Evolutionary conservation across 2,329 filamentous ascomycete genomes (phyloP).

Genomic region (Fusarium proliferatum): DNA sequence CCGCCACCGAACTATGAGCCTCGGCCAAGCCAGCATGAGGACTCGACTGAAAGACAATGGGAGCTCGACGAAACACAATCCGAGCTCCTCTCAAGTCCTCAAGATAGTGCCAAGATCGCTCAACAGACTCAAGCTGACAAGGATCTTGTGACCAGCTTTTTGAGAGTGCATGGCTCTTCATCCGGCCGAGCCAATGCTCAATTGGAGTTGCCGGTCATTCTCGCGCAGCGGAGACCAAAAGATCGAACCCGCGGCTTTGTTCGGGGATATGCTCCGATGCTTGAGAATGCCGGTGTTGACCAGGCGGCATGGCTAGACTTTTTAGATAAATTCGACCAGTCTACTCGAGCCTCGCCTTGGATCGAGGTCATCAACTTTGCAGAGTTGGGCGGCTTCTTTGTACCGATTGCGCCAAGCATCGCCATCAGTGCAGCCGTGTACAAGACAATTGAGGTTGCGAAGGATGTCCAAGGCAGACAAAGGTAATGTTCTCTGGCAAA

Average conservation of each 20-base stretch:
- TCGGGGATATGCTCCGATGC: constrained; percentile 8
- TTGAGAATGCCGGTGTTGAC: constrained; percentile 1
- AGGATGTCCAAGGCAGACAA: constrained; percentile 10
- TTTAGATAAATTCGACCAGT: constrained; percentile 18
- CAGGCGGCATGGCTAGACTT: constrained; percentile 16
- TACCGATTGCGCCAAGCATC: constrained; percentile 11
- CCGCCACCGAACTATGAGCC: neutral
- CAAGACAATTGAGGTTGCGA: constrained; percentile 1
- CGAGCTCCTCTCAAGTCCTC: constrained; percentile 1
- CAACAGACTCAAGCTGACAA: neutral
- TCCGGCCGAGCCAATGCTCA: neutral
- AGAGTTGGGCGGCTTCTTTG: constrained; percentile 8
- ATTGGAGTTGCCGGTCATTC: constrained; percentile 4
- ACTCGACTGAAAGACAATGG: constrained; percentile 8
- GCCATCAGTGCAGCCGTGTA: constrained; percentile 11
- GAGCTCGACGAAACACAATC: constrained; percentile 14
- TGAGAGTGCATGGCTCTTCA: neutral
- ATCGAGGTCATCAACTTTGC: constrained; percentile 20
- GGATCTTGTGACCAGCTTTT: constrained; percentile 1
- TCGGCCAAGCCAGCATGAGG: neutral
- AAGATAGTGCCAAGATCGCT: neutral
- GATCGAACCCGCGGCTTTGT: constrained; percentile 20
- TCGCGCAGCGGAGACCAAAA: constrained; percentile 16
- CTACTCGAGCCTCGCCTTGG: constrained; percentile 2
- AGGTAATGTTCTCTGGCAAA: neutral